phyloP scores from a whole-genome alignment of 805 yeast species.

The Wickerhamomyces alni region DNA sequence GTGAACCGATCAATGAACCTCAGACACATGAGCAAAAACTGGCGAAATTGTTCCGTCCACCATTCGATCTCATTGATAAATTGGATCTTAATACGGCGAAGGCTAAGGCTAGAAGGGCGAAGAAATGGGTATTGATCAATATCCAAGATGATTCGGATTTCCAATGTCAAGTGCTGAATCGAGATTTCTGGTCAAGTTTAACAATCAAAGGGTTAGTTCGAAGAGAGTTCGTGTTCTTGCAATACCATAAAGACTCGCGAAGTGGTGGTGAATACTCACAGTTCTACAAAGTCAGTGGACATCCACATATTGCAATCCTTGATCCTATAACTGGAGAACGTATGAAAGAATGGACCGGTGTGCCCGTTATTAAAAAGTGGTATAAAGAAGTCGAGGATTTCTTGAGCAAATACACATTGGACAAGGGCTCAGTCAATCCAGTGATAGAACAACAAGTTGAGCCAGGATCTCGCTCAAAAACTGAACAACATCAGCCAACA shows the following conservation, averaged over 20 bases:
- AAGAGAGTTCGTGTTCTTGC: constrained; percentile 74
- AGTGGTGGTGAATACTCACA: constrained; percentile 67
- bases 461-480: constrained; percentile 31
- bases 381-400: constrained; percentile 65
- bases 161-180: constrained; percentile 80
- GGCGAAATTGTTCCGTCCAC: constrained; percentile 85
- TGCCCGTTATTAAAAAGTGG: constrained; percentile 58
- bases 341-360: constrained; percentile 67
- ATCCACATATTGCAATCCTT: constrained; percentile 85
- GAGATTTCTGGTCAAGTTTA: constrained; percentile 85
- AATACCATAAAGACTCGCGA: constrained; percentile 73
- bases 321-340: constrained; percentile 97
- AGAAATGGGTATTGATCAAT: constrained; percentile 83
- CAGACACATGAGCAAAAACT: constrained; percentile 48
- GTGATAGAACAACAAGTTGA: constrained; percentile 48
- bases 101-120: constrained; percentile 48
- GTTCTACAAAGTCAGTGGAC: constrained; percentile 63
- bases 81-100: constrained; percentile 71
- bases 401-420: constrained; percentile 56
- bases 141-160: constrained; percentile 84
- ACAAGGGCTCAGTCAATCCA: constrained; percentile 61
- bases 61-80: constrained; percentile 79
- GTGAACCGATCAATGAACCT: constrained; percentile 16
- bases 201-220: constrained; percentile 58
- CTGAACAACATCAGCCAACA: not conserved